These are phyloP conservation scores for Tolypocladium album DNA, from an alignment of 2,329 filamentous ascomycete genomes.

Conservation along the genomic window DNA sequence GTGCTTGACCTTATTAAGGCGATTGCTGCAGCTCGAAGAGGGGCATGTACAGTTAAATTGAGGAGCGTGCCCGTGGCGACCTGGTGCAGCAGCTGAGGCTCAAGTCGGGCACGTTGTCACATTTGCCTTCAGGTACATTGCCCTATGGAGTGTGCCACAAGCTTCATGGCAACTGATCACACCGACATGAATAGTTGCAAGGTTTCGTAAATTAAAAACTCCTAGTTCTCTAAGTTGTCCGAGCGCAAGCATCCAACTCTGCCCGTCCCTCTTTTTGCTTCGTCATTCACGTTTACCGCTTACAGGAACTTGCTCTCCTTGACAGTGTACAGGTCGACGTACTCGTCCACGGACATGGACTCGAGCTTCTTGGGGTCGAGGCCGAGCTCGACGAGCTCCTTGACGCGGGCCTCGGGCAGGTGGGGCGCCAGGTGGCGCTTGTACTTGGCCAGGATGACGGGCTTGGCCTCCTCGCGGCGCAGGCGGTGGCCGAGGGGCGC, in stretches of 20 bases:
- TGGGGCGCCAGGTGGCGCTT: constrained; percentile 83
- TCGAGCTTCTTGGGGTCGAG: constrained; percentile 67
- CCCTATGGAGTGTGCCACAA: no score
- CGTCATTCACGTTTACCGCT: not conserved
- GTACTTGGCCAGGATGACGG: constrained; percentile 91
- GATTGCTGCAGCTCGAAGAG: no score
- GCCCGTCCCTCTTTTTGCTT: not conserved
- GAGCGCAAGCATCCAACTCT: not conserved
- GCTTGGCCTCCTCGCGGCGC: constrained; percentile 92
- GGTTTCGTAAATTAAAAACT: not conserved
- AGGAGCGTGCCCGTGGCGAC: no score
- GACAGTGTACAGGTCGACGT: constrained; percentile 71
- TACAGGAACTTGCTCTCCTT: constrained; percentile 49
- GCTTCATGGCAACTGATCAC: not conserved
- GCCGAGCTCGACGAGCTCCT: constrained; percentile 73
- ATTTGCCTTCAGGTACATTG: no score
- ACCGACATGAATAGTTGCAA: not conserved
- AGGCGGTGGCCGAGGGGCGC: constrained; percentile 88
- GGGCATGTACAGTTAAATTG: no score
- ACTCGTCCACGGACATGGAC: constrained; percentile 77
- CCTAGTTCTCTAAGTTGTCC: not conserved
- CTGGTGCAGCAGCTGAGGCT: no score
- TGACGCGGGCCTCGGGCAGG: constrained; percentile 64
- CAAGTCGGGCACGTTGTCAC: no score
- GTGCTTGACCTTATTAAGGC: no score